A percentile compares a stretch with the other conserved stretches of the same genome.
Evolutionary conservation across 768 basidiomycete genomes (phyloP).

Genomic region (Leccinum ochraceum): DNA sequence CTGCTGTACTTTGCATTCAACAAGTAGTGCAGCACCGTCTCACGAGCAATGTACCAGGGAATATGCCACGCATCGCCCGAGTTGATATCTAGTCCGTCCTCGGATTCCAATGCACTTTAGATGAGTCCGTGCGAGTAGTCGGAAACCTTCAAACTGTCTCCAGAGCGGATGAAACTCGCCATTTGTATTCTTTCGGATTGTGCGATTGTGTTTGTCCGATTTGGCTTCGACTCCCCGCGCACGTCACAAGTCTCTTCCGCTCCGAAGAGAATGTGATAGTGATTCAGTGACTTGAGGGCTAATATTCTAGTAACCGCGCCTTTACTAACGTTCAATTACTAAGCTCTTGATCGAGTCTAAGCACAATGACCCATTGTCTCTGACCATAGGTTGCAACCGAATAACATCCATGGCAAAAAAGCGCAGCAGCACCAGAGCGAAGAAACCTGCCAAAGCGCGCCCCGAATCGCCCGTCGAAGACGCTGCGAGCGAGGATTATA

Average conservation of each 20-base stretch:
- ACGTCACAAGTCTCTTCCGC: too few species aligned
- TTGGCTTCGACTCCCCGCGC: too few species aligned
- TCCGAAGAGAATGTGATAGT: too few species aligned
- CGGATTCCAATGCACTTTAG: too few species aligned
- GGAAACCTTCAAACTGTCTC: too few species aligned
- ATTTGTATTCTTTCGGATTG: too few species aligned
- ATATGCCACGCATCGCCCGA: not conserved
- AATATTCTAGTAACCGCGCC: too few species aligned
- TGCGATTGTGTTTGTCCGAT: too few species aligned
- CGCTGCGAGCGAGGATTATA: conserved; percentile 11
- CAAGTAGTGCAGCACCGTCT: not conserved
- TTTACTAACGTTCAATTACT: not conserved
- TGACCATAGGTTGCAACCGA: not conserved
- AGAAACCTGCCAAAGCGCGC: conserved; percentile 1
- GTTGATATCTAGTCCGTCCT: not conserved
- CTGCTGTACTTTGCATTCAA: conserved; percentile 7
- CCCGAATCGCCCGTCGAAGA: conserved; percentile 10
- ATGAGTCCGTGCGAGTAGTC: not conserved
- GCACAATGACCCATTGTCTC: too few species aligned
- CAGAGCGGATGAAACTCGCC: too few species aligned
- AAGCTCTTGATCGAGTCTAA: not conserved
- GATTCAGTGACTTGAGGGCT: too few species aligned
- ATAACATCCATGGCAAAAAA: conserved; percentile 21
- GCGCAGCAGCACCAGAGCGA: conserved; percentile 11
- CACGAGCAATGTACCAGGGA: not conserved